These are phyloP conservation scores for Samsoniella hepiali DNA, from an alignment of 2,329 filamentous ascomycete species.

Conservation along the genomic window DNA sequence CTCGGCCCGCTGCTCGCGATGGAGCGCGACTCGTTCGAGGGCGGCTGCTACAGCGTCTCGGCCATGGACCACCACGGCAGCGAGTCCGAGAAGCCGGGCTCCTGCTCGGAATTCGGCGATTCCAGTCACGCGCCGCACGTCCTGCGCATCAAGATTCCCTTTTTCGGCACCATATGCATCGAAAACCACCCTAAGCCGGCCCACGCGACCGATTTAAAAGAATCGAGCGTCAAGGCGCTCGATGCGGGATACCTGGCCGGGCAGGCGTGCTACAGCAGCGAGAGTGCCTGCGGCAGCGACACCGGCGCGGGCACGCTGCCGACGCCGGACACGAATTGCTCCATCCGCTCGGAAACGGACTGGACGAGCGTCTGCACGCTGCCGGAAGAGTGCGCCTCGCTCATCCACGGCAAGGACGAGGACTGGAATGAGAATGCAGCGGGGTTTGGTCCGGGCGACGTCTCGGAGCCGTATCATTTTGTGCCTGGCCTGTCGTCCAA, in stretches of 20 bases:
- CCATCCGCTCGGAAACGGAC: background rate
- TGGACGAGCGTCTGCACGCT: background rate
- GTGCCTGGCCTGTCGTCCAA: slow-evolving; percentile 19
- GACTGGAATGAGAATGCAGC: background rate
- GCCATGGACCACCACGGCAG: slow-evolving; percentile 21
- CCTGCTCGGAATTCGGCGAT: slow-evolving; percentile 25
- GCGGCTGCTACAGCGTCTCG: slow-evolving; percentile 24
- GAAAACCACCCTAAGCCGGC: slow-evolving; percentile 14
- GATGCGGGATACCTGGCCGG: too few species aligned
- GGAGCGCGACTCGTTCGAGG: slow-evolving; percentile 35
- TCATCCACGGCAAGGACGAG: background rate
- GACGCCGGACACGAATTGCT: background rate
- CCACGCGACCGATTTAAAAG: background rate
- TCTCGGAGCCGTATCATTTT: slow-evolving; percentile 15
- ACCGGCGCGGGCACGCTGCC: background rate
- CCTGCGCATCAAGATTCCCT: slow-evolving; percentile 41
- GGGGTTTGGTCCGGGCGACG: background rate
- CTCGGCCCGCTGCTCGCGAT: slow-evolving; percentile 42
- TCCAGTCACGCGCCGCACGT: slow-evolving; percentile 16
- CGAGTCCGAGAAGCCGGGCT: background rate
- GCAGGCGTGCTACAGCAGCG: background rate
- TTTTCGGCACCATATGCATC: slow-evolving; percentile 40
- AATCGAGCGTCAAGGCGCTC: too few species aligned
- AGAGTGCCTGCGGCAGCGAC: background rate
- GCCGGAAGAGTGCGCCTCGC: too few species aligned